Evolutionary conservation across 192 early-diverging fungal species (phyloP), one percentile per base, ranked within the genome.

Genomic region (Coemansia sp.): DNA sequence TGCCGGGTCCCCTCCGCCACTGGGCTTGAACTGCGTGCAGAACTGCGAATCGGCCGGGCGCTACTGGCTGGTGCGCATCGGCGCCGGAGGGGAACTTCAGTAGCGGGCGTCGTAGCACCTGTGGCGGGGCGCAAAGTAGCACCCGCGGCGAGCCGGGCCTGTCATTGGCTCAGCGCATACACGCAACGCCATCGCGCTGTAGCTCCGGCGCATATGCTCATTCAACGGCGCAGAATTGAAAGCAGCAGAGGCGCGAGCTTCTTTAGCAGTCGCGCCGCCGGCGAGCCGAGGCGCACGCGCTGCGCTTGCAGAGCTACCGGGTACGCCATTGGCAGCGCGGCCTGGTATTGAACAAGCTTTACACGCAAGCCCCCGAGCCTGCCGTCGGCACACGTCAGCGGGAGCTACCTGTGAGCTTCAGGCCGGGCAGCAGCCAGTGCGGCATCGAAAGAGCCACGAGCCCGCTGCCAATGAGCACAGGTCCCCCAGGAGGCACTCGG

Each of bases 121-220:
- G 38, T 39, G 38, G 38, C 38, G 38, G 38, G n/a, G 38, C n/a
- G 38, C 38, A 39, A 39, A 39, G 38, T 39, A 39, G 38, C 38
- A 17, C 15, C n/a, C 5, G 38, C 38, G 38, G 38, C 38, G 38
- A 17, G 38, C 7, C 19, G 38, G 17, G 1, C 7, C 15, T 17
- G 38, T 17, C 17, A 39, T 39, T 39, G 38, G 38, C 38, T 39
- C 38, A 14, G 38, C 15, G n/a, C 38, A 6, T 15, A 15, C 38
- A 17, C 19, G 19, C 14, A 7, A 39, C 15, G n/a, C 38, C 19
- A 8, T 39, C n/a, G n/a, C n/a, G 38, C 38, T 17, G 38, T 17
- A 15, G 38, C 38, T 39, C 38, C 38, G 38, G 38, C 38, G 38
- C 38, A 39, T 39, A 39, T 39, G 19, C 38, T 8, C n/a, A n/a